Conservation (phyloP, 2,329 filamentous ascomycete species). For the Periconia macrospinosa region DNA sequence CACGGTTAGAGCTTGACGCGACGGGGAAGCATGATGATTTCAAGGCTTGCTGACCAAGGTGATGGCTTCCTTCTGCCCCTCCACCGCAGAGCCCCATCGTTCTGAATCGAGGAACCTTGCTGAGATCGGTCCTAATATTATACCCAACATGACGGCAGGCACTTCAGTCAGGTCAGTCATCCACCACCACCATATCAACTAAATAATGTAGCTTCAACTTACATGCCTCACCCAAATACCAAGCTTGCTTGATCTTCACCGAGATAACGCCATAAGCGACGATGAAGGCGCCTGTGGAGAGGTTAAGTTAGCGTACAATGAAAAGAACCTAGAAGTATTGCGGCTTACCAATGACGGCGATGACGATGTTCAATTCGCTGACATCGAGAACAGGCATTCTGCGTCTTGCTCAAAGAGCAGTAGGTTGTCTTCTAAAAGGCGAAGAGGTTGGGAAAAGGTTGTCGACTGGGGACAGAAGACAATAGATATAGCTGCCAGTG, state of each 20-base stretch:
- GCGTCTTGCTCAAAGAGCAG: not conserved
- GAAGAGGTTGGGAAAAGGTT: not conserved
- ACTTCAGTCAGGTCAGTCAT: conserved; percentile 7
- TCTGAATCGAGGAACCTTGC: conserved; percentile 56
- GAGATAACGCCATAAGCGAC: conserved; percentile 55
- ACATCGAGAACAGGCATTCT: conserved; percentile 50
- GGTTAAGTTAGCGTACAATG: not conserved
- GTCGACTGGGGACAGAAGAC: not conserved
- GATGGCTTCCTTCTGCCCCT: conserved; percentile 42
- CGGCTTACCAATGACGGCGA: conserved; percentile 46
- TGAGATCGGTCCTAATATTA: conserved; percentile 57
- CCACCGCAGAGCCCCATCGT: conserved; percentile 40
- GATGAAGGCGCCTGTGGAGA: conserved; percentile 50
- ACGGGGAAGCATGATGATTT: not conserved
- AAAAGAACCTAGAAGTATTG: not conserved
- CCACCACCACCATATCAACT: too few species aligned
- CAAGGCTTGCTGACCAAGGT: conserved; percentile 40
- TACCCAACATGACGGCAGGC: conserved; percentile 55
- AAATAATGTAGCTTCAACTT: conserved; percentile 19
- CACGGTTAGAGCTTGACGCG: conserved; percentile 47
- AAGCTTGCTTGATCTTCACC: conserved; percentile 56
- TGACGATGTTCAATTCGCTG: conserved; percentile 55
- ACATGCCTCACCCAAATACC: conserved; percentile 60
- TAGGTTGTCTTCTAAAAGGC: not conserved
- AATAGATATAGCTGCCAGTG: not conserved